These are phyloP conservation scores for Phytophthora megakarya DNA, from an alignment of 352 stramenopile species.

Conservation along the genomic window DNA sequence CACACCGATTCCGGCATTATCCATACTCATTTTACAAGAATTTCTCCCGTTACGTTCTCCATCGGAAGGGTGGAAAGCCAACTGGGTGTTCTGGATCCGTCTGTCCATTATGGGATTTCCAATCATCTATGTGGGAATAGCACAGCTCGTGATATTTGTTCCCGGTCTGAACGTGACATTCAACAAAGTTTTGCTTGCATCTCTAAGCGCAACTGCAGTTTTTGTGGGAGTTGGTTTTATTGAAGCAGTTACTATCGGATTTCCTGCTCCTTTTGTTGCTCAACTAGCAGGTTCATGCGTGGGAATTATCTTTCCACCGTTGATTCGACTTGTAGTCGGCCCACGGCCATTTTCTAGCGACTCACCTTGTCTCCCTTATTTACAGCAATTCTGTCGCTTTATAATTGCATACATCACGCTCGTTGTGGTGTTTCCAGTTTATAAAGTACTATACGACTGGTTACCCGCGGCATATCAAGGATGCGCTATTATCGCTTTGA, in stretches of 20 bases:
- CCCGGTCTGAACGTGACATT: slow-evolving; percentile 20
- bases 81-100: slow-evolving; percentile 29
- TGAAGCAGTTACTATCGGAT: not conserved
- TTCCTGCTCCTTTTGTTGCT: slow-evolving; percentile 23
- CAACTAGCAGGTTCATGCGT: slow-evolving; percentile 2
- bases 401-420: not conserved
- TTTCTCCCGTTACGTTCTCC: slow-evolving; percentile 15
- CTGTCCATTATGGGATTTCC: not conserved
- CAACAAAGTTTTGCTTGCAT: not conserved
- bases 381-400: not conserved
- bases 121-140: not conserved
- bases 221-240: slow-evolving; percentile 2
- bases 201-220: slow-evolving; percentile 1
- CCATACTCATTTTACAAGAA: slow-evolving; percentile 5
- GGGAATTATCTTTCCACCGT: not conserved
- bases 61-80: slow-evolving; percentile 15
- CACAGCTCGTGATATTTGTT: slow-evolving; percentile 7
- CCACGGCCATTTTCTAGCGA: not conserved
- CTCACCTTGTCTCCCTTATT: not conserved
- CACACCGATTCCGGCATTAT: slow-evolving; percentile 13
- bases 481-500: not conserved
- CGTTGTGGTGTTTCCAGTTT: not conserved
- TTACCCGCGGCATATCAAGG: not conserved
- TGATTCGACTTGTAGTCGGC: slow-evolving; percentile 15
- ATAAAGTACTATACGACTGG: not conserved